Conservation (phyloP, 169 alveolate species). For the Cryptosporidium meleagridis region DNA sequence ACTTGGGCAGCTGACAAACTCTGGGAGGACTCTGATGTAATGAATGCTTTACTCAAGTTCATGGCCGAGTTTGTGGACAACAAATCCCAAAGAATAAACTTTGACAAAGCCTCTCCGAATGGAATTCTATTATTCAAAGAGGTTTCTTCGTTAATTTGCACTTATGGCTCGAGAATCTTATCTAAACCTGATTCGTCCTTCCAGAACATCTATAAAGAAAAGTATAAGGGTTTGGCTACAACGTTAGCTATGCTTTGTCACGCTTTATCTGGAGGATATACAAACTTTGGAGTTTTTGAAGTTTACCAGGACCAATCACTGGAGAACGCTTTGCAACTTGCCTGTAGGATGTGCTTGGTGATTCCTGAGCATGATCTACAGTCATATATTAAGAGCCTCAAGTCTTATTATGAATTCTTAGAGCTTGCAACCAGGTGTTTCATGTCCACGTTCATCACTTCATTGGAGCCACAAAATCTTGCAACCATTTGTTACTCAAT, state of each 20-base stretch:
- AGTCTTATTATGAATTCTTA: conserved; percentile 88
- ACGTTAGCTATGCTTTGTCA: conserved; percentile 88
- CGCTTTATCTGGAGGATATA: conserved; percentile 92
- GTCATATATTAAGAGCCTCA: conserved; percentile 85
- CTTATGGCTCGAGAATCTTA: conserved; percentile 79
- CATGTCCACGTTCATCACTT: conserved; percentile 81
- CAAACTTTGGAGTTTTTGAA: conserved; percentile 93
- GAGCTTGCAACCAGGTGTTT: conserved; percentile 89
- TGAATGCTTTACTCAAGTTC: conserved; percentile 91
- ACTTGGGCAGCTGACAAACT: conserved; percentile 88
- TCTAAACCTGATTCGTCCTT: conserved; percentile 81
- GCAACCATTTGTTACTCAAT: conserved; percentile 64
- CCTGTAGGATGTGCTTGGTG: conserved; percentile 88
- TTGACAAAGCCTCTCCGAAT: conserved; percentile 92
- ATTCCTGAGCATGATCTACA: conserved; percentile 89
- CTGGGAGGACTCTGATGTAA: conserved; percentile 91
- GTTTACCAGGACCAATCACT: conserved; percentile 91
- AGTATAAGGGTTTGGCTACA: conserved; percentile 91
- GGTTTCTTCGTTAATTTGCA: conserved; percentile 85
- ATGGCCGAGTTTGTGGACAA: conserved; percentile 87
- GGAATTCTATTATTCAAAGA: conserved; percentile 92
- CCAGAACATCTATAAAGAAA: conserved; percentile 87
- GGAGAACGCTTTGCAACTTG: conserved; percentile 88
- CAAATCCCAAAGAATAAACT: conserved; percentile 90
- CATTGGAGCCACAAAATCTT: conserved; percentile 66